Evolutionary conservation across 2,329 filamentous ascomycete genomes (phyloP), one percentile per base, ranked within the genome.

Genomic region (Cercospora zeina): DNA sequence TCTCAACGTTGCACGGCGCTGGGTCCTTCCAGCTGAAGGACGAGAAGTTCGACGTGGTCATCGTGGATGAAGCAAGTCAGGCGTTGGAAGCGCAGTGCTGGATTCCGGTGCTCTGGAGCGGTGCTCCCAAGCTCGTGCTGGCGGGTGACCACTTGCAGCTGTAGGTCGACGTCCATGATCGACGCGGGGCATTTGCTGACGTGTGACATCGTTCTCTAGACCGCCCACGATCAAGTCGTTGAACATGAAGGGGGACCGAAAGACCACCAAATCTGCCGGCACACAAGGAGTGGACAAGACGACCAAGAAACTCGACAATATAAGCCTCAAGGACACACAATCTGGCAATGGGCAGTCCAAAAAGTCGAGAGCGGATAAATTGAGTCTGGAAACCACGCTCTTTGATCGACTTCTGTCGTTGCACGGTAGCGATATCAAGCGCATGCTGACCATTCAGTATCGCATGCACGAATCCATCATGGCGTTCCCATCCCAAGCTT

Each of bases 401-500:
- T 99, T 99, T 75, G 93, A 97, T 75, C 85, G 95, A 30, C 82
- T 99, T 45, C 82, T 99, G 49, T 82, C 83, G 4, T 80, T 97
- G 14, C 90, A 99, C 73, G 95, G 95, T 0, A 78, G 87, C 1
- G 81, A 81, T 4, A 92, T 99, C 78, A 97, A 97, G 79, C 83
- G 90, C 56, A 96, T 97, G 90, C 85, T 99, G 24, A 97, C 91
- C 3, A 96, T 89, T 4, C 95, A 99, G 78, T 99, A 99, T 76
- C 91, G 95, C 37, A 99, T 99, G 95, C 92, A 99, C 74, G 89
- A 96, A 72, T 87, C 82, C 58, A 97, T 99, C 70, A 97, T 97
- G 93, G 84, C 86, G 6, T 99, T 97, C 71, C 93, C 95, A 0
- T 97, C 93, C 0, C 84, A 90, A 65, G 88, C 93, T 73, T 82